Evolutionary conservation across 768 basidiomycete genomes (phyloP), one percentile per base, ranked within the genome.

Genomic region (Podaxis rugospora): DNA sequence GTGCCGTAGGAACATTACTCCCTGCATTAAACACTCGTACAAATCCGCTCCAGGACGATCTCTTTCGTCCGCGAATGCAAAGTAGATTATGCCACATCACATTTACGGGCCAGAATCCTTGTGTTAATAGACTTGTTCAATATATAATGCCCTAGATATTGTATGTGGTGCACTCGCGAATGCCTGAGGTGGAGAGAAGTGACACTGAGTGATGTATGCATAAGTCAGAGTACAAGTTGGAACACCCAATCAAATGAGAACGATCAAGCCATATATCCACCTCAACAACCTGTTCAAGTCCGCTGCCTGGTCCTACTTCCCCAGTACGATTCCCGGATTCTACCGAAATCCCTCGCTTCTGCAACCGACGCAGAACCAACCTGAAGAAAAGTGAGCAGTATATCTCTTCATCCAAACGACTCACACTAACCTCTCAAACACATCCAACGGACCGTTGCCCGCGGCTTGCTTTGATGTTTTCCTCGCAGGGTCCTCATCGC

Each of bases 401-500:
- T 3, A 23, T 10, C 47, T 0, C 3, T 58, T 6, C 67, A 51
- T 40, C 67, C 66, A 40, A 40, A 36, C 21, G 25, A 52, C 2
- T 27, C 6, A 36, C 5, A 64, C 64, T 21, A 3, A 67, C 68
- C 63, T 58, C 40, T 69, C 63, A 60, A 69, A 69, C n/a, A 67
- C 55, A 25, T 63, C 68, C 37, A 69, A 55, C 11, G 68, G 68
- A 2, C 65, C 51, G 47, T 57, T 59, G 40, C 16, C 21, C 39
- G 59, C 60, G 6, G 16, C 28, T 6, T 27, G 27, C 36, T 47
- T 39, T 25, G 52, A 32, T 23, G 1, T 5, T 27, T 53, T 37
- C 32, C 39, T 44, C 35, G 57, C 4, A 2, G 37, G 1, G 4
- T 16, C 42, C 23, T 60, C 63, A 25, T 63, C 63, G 9, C 32